Percentiles rank a stretch among this genome's conserved stretches.
Evolutionary conservation across 1,284 basidiomycete species (phyloP).

Genomic region (Bondarzewia mesenterica): DNA sequence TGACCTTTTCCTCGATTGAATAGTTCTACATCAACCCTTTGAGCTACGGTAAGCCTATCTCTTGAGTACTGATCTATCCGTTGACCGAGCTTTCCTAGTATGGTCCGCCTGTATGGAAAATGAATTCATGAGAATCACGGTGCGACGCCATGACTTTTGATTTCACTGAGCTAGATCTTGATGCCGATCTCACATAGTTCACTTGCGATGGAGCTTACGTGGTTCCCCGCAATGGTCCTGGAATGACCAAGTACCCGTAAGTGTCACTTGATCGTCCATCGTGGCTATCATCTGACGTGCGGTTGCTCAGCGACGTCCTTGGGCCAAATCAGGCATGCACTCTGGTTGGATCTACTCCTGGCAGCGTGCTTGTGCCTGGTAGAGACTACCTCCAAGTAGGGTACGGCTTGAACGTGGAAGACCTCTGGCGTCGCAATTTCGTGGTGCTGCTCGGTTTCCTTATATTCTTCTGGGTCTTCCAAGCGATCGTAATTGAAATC

Average conservation of each 20-base stretch:
- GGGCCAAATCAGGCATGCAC: conserved; percentile 52
- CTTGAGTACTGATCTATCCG: neutral
- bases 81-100: conserved; percentile 23
- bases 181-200: conserved; percentile 27
- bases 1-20: too few relatives aligned
- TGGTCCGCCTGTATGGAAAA: conserved; percentile 81
- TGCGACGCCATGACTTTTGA: conserved; percentile 23
- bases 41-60: conserved; percentile 52
- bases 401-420: conserved; percentile 51
- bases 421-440: conserved; percentile 60
- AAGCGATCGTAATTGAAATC: conserved; percentile 37
- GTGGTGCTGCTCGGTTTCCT: neutral
- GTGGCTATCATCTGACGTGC: too few relatives aligned
- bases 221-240: conserved; percentile 60
- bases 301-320: conserved; percentile 36
- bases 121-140: conserved; percentile 68
- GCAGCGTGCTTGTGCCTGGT: conserved; percentile 39
- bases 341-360: conserved; percentile 43
- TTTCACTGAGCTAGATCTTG: conserved; percentile 12
- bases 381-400: conserved; percentile 47
- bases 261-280: conserved; percentile 38
- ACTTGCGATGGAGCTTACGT: conserved; percentile 63
- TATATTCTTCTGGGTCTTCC: conserved; percentile 2
- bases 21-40: conserved; percentile 77
- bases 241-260: conserved; percentile 53